Evolutionary conservation across 1,284 basidiomycete species (phyloP), one percentile per base, ranked within the genome.

Genomic region (Sanghuangporus weigelae): DNA sequence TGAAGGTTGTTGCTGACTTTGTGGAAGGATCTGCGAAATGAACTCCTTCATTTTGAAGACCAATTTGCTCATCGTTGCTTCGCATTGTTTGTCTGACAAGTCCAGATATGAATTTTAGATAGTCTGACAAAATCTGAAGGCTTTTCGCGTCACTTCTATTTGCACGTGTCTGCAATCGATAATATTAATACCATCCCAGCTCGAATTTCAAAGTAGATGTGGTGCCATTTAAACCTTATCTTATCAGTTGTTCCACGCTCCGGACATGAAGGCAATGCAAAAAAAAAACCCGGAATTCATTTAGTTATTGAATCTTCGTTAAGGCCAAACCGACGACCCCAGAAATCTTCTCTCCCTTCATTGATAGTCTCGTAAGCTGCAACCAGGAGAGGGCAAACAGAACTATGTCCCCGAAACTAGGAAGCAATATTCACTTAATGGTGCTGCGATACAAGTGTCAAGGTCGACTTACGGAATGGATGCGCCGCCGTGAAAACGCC

Each of bases 301-400:
- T 54, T 2, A 14, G 2, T 53, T 12, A n/a, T 19, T 36, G 53
- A 4, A 54, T 8, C 53, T 36, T 44, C 42, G 53, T 7, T 7
- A 62, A 40, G 6, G 51, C 60, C 5, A 57, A 12, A 46, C 63
- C 63, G 21, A 63, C 58, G 7, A 63, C 11, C 2, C 63, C 63
- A 12, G 50, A 48, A 4, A 63, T 56, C 57, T 60, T 55, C 38
- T 55, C 63, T 23, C 63, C 63, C 12, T 31, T 12, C 35, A 23
- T 40, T 26, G 38, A 42, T 21, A 60, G 31, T 23, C 14, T 19
- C 12, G 26, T 16, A 7, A 63, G 40, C 26, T 55, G 57, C 40
- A 61, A 44, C 66, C 66, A 67, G 2, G 66, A 57, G 6, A 60
- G 19, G 4, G 55, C 66, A 14, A 67, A 60, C 26, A 67, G 26